These are phyloP conservation scores for Patellifolia procumbens DNA, from an alignment of 179 eudicot species.

Conservation along the genomic window DNA sequence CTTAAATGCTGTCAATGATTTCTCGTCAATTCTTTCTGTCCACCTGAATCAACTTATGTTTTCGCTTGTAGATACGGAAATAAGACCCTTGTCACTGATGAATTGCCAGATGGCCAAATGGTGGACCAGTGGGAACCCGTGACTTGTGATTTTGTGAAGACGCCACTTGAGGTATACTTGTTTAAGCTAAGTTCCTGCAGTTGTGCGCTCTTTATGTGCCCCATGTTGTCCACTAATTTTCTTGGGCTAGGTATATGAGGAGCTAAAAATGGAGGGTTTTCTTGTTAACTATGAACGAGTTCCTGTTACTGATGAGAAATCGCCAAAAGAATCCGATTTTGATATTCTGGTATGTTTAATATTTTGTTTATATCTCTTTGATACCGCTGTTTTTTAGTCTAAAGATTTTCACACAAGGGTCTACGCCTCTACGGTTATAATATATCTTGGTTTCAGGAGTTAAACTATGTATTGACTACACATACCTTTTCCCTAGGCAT, in stretches of 20 bases:
- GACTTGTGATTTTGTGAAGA: constrained; percentile 71
- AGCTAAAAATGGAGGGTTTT: constrained; percentile 62
- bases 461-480: background rate
- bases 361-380: constrained; percentile 21
- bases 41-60: constrained; percentile 20
- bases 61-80: constrained; percentile 68
- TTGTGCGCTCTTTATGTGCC: no score
- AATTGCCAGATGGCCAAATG: constrained; percentile 98
- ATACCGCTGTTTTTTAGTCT: background rate
- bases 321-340: constrained; percentile 96
- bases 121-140: constrained; percentile 99
- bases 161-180: constrained; percentile 74
- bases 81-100: constrained; percentile 95
- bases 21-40: background rate
- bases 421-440: background rate
- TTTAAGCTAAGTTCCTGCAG: background rate
- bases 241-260: constrained; percentile 71
- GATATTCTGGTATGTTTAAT: constrained; percentile 69
- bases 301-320: constrained; percentile 93
- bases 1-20: background rate
- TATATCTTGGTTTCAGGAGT: background rate
- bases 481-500: background rate
- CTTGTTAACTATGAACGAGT: constrained; percentile 87
- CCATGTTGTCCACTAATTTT: constrained; percentile 17
- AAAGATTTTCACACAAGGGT: background rate